Conservation (phyloP, 2,329 filamentous ascomycete genomes). For the Ophiostoma tasmaniense region DNA sequence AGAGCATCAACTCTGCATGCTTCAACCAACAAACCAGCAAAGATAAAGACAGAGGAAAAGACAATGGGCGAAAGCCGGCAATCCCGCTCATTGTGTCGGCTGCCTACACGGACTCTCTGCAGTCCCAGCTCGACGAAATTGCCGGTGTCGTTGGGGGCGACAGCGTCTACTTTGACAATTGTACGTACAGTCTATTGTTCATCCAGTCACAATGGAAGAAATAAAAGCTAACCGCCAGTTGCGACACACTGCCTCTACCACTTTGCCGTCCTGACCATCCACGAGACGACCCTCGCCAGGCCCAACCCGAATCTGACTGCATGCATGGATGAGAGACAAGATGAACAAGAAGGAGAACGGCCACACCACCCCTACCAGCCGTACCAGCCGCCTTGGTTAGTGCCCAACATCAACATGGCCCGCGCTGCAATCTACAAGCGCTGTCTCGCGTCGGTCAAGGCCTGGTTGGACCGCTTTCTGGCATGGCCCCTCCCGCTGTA, state of each 20-base stretch:
- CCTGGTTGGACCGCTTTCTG: constrained; percentile 17
- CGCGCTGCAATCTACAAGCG: constrained; percentile 17
- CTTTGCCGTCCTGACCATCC: constrained; percentile 13
- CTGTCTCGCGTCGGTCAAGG: constrained; percentile 17
- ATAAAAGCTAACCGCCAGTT: constrained; percentile 1
- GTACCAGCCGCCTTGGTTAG: neutral
- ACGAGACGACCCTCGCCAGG: constrained; percentile 14
- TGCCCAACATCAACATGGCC: constrained; percentile 5
- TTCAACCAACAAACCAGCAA: neutral
- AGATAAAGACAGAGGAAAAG: neutral
- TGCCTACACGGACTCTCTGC: neutral
- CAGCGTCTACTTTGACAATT: neutral
- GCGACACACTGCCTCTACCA: constrained; percentile 15
- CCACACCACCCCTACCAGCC: neutral
- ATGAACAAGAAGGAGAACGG: neutral
- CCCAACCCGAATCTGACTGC: neutral
- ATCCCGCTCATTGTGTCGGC: neutral
- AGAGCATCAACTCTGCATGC: neutral
- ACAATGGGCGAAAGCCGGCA: neutral
- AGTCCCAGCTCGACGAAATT: neutral
- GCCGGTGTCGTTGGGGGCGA: neutral
- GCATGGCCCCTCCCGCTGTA: neutral
- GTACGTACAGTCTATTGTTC: neutral
- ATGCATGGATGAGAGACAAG: neutral
- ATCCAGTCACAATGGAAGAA: neutral